Evolutionary conservation across 176 grass and related monocot genomes (phyloP).

Genomic region (Avena atlantica): DNA sequence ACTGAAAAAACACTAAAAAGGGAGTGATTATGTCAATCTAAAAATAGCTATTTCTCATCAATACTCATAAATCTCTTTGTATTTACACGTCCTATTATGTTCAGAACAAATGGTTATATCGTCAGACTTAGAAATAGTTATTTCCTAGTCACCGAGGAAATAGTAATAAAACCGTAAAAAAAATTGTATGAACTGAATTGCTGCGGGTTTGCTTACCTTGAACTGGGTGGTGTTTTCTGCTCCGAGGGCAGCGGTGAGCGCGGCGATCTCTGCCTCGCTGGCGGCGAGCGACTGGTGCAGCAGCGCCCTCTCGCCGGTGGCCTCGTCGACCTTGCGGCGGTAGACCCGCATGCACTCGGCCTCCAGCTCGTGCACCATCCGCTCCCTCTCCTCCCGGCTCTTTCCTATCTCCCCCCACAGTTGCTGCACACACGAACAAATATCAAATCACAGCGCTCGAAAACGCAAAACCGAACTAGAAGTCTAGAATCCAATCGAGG

Average conservation of each 20-base stretch:
- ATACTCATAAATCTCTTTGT: no score
- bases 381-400: conserved; percentile 56
- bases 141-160: background rate
- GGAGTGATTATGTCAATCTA: no score
- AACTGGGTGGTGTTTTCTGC: conserved; percentile 51
- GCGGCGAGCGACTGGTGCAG: conserved; percentile 68
- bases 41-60: no score
- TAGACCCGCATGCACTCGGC: conserved; percentile 65
- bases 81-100: no score
- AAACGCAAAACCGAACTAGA: background rate
- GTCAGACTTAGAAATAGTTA: no score
- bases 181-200: background rate
- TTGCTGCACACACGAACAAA: background rate
- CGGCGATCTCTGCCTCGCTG: conserved; percentile 67
- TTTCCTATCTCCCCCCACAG: conserved; percentile 72
- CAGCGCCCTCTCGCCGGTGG: conserved; percentile 52
- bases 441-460: background rate
- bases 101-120: no score
- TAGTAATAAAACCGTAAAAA: background rate
- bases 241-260: conserved; percentile 57
- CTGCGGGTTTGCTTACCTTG: conserved; percentile 37
- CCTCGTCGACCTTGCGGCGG: conserved; percentile 67
- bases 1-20: no score
- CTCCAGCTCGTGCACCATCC: conserved; percentile 65
- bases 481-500: no score